Evolutionary conservation across 176 grass and related monocot species (phyloP).

Genomic region (Aegilops umbellulata): DNA sequence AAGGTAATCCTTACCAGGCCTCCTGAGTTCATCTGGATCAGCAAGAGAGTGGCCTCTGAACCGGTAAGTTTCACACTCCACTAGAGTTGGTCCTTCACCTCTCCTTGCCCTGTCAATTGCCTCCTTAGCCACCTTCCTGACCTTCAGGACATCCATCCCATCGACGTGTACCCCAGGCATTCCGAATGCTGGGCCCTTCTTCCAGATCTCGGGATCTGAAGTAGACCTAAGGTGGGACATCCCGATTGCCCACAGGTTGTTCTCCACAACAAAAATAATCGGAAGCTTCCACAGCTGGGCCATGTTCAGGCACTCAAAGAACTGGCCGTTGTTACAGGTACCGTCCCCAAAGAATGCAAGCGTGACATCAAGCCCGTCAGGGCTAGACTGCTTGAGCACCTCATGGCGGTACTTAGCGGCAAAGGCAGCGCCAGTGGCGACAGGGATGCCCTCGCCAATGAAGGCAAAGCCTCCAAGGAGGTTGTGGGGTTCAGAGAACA

Average conservation of each 20-base stretch:
- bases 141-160: constrained; percentile 98
- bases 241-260: constrained; percentile 91
- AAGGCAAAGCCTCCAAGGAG: constrained; percentile 93
- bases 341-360: constrained; percentile 95
- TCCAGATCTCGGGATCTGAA: constrained; percentile 89
- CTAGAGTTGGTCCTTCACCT: constrained; percentile 91
- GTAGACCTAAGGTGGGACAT: constrained; percentile 85
- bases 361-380: constrained; percentile 82
- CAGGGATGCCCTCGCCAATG: constrained; percentile 92
- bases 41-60: constrained; percentile 88
- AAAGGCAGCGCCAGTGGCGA: constrained; percentile 93
- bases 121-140: constrained; percentile 88
- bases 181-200: constrained; percentile 91
- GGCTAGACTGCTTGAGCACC: constrained; percentile 84
- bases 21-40: constrained; percentile 92
- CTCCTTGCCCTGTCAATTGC: constrained; percentile 89
- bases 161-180: constrained; percentile 92
- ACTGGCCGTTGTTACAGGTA: constrained; percentile 93
- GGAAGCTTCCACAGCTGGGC: constrained; percentile 97
- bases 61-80: constrained; percentile 88
- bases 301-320: constrained; percentile 99
- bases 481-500: constrained; percentile 90
- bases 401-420: constrained; percentile 91
- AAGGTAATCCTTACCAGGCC: constrained; percentile 52
- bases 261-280: constrained; percentile 97